Evolutionary conservation across 148 eudicot genomes (phyloP).

Genomic region (Rhododendron vialii): DNA sequence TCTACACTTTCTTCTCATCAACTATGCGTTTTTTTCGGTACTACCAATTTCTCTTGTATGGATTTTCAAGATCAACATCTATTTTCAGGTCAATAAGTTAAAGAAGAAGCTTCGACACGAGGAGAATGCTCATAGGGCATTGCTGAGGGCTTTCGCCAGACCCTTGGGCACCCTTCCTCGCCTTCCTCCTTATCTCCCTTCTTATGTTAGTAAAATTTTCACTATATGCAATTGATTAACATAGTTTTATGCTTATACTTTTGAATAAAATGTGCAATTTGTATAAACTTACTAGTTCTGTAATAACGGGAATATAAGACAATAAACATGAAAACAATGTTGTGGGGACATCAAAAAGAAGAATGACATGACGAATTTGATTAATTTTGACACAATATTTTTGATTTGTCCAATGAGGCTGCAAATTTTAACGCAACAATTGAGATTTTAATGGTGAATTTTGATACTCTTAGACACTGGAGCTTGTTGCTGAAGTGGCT

Average conservation of each 20-base stretch:
- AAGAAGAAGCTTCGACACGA: conserved; percentile 75
- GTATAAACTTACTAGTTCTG: neutral
- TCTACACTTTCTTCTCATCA: neutral
- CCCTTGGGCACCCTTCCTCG: conserved; percentile 85
- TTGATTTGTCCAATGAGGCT: neutral
- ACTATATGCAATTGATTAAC: too few species aligned
- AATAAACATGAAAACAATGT: neutral
- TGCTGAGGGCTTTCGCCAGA: conserved; percentile 68
- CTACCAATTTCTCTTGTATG: neutral
- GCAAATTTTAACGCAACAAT: neutral
- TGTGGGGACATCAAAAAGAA: neutral
- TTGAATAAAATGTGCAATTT: neutral
- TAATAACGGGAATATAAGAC: neutral
- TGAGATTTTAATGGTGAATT: neutral
- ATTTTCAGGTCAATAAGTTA: conserved; percentile 64
- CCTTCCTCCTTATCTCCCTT: conserved; percentile 75
- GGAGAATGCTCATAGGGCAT: conserved; percentile 74
- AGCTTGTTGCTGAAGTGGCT: conserved; percentile 86
- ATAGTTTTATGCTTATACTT: neutral
- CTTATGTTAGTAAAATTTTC: conserved; percentile 39
- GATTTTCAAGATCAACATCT: neutral
- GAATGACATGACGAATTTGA: neutral
- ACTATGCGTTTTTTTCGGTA: neutral
- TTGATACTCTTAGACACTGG: conserved; percentile 42
- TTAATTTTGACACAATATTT: neutral